Conservation (phyloP, 1,284 basidiomycete species). For the Phlebopus sp. region DNA sequence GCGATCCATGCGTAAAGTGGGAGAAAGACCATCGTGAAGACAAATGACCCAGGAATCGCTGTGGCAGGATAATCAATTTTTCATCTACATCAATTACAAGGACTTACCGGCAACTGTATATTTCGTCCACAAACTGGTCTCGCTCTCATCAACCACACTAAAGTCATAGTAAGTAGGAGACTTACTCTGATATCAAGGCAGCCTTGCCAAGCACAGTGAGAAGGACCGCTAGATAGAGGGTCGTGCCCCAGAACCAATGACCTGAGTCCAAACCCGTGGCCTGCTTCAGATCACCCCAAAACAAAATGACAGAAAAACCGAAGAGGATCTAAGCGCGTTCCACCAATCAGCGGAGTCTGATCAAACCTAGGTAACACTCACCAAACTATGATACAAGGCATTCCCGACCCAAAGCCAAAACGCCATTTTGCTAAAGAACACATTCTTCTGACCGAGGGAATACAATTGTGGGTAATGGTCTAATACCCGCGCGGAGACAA, state of each 20-base stretch:
- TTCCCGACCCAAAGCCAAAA: slow-evolving; percentile 98
- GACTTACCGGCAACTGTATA: slow-evolving; percentile 84
- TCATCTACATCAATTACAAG: neutral
- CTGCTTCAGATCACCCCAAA: slow-evolving; percentile 89
- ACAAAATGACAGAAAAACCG: slow-evolving; percentile 85
- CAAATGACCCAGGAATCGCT: slow-evolving; percentile 95
- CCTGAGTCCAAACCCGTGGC: slow-evolving; percentile 80
- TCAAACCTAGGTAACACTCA: slow-evolving; percentile 40
- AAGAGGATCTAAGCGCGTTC: slow-evolving; percentile 64
- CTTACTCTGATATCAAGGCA: slow-evolving; percentile 94
- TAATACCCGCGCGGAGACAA: slow-evolving; percentile 93
- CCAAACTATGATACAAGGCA: slow-evolving; percentile 90
- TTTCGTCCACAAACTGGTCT: slow-evolving; percentile 91
- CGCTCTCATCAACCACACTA: slow-evolving; percentile 12
- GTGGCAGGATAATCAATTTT: slow-evolving; percentile 14
- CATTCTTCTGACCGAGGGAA: slow-evolving; percentile 86
- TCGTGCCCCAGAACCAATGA: slow-evolving; percentile 98
- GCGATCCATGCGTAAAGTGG: slow-evolving; percentile 90
- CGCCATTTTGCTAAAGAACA: slow-evolving; percentile 86
- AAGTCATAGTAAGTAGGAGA: slow-evolving; percentile 15
- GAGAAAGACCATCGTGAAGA: slow-evolving; percentile 92
- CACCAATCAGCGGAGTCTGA: neutral
- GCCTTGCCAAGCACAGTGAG: slow-evolving; percentile 97
- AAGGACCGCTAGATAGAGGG: slow-evolving; percentile 88
- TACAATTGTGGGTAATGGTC: slow-evolving; percentile 98